Evolutionary conservation across 2,329 filamentous ascomycete species (phyloP), one percentile per base, ranked within the genome.

Genomic region (Fusarium guadeloupense): DNA sequence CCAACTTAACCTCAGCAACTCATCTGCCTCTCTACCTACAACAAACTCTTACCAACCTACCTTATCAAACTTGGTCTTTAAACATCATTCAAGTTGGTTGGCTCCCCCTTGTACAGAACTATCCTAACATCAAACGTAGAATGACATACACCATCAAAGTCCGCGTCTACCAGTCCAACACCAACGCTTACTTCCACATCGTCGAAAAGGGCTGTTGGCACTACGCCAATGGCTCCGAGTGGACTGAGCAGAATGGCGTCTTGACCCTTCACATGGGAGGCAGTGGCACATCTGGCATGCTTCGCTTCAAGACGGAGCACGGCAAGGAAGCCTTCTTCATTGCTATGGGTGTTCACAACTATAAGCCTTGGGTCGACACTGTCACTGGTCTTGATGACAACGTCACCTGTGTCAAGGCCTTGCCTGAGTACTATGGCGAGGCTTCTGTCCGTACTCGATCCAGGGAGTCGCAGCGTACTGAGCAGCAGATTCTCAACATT

Each of bases 131-230:
- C 10, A 4, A n/a, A 8, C 4, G 1, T n/a, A 66, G 63, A 44
- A 66, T 66, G 59, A 43, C 41, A 14, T 66, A 66, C 52, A 53
- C 38, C 9, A 55, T 66, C 49, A 66, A 67, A 35, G 59, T 67
- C 46, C 64, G 64, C 12, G 52, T 66, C 40, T 66, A 55, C 34
- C 64, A 66, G 14, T 64, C 49, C 48, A 67, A 55, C 31, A 39
- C 44, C 28, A 67, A 66, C 31, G 63, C 64, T 49, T 66, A 41
- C 26, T 66, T 66, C 43, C 55, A 35, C 48, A 42, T 54, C 4
- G 63, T 67, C 9, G 64, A 66, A 4, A 59, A 62, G 16, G 63
- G 16, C 4, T 57, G 53, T 23, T 66, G 63, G 64, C 55, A 66
- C 56, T 66, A 67, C 40, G 64, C 46, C 56, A 51, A 66, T 23